phyloP scores from a whole-genome alignment of 352 stramenopile genomes.

The Globisporangium solare region DNA sequence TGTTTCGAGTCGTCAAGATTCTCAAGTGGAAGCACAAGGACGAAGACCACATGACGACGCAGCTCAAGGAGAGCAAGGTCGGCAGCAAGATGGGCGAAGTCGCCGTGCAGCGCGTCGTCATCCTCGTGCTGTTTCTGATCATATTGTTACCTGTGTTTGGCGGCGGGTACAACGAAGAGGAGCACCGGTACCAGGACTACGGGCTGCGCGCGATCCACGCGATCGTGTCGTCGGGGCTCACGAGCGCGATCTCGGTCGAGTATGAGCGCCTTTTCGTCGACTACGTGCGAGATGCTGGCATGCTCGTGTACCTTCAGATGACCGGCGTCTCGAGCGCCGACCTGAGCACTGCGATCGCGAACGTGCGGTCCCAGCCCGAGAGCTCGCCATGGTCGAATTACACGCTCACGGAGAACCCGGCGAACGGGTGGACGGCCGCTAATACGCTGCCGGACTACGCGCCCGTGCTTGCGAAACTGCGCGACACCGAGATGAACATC shows the following conservation, averaged over 20 bases:
- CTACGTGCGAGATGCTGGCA: conserved; percentile 58
- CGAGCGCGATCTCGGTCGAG: conserved; percentile 30
- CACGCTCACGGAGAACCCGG: conserved; percentile 53
- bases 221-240: conserved; percentile 48
- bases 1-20: conserved; percentile 86
- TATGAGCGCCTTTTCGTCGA: conserved; percentile 55
- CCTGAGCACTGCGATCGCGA: conserved; percentile 25
- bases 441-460: conserved; percentile 37
- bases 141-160: conserved; percentile 88
- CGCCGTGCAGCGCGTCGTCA: conserved; percentile 79
- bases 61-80: conserved; percentile 85
- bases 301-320: conserved; percentile 53
- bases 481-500: conserved; percentile 59
- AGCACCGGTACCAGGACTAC: conserved; percentile 86
- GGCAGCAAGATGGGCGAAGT: conserved; percentile 88
- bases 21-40: conserved; percentile 82
- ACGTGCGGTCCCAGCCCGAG: conserved; percentile 43
- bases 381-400: conserved; percentile 31
- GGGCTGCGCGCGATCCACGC: conserved; percentile 74
- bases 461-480: conserved; percentile 34
- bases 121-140: conserved; percentile 87
- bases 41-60: conserved; percentile 20
- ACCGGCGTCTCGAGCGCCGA: conserved; percentile 42
- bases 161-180: conserved; percentile 64
- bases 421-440: conserved; percentile 42